Evolutionary conservation across 371 early-diverging fungal genomes (phyloP).

Genomic region (Mucor piriformis): DNA sequence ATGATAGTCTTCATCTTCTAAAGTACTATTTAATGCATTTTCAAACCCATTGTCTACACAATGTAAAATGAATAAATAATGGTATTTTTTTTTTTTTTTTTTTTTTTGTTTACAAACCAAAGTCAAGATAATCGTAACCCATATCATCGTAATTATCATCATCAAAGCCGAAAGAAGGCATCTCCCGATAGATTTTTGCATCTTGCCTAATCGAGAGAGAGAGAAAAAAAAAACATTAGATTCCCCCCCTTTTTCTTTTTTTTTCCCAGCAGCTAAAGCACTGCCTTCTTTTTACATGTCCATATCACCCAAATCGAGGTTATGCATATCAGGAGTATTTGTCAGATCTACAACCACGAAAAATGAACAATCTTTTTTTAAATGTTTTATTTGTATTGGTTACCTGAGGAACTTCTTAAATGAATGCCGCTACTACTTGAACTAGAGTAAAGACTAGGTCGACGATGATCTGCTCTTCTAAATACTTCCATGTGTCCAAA

Average conservation of each 20-base stretch:
- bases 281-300: not conserved
- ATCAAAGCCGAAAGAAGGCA: not conserved
- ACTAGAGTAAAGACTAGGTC: not conserved
- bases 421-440: not conserved
- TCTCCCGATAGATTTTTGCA: not conserved
- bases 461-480: not conserved
- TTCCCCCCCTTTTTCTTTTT: too few species aligned
- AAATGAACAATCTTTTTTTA: not conserved
- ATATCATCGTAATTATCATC: too few species aligned
- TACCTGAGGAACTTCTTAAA: conserved; percentile 15
- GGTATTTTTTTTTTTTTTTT: too few species aligned
- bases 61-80: too few species aligned
- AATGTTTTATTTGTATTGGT: not conserved
- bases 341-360: not conserved
- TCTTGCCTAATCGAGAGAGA: conserved; percentile 1
- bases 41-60: too few species aligned
- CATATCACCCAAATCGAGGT: not conserved
- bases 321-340: conserved; percentile 17
- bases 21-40: too few species aligned
- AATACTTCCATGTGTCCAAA: conserved; percentile 1
- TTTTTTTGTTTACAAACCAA: too few species aligned
- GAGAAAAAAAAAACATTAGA: too few species aligned
- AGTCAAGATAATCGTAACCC: not conserved
- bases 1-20: too few species aligned
- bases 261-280: too few species aligned